These are phyloP conservation scores for Sutorius australiensis DNA, from an alignment of 768 basidiomycete genomes.

Conservation along the genomic window DNA sequence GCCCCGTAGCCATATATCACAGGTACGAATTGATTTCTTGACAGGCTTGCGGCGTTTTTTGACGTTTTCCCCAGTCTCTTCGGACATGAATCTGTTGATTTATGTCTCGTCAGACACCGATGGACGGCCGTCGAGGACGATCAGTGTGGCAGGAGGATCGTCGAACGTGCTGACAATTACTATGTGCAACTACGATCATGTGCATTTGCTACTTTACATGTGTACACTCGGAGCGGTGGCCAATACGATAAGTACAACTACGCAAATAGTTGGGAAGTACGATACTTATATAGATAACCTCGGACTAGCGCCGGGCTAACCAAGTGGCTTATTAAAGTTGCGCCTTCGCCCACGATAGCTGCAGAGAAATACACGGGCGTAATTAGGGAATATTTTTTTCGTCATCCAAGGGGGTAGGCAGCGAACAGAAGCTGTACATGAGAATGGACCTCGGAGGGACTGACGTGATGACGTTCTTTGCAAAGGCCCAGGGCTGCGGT, in stretches of 20 bases:
- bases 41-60: neutral
- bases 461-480: conserved; percentile 12
- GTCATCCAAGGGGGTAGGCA: neutral
- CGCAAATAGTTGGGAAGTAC: conserved; percentile 18
- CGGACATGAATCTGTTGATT: conserved; percentile 23
- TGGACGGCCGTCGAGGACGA: conserved; percentile 15
- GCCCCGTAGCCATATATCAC: neutral
- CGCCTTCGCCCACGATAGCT: conserved; percentile 7
- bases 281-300: conserved; percentile 21
- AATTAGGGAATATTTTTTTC: conserved; percentile 9
- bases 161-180: neutral
- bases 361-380: conserved; percentile 10
- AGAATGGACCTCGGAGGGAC: conserved; percentile 5
- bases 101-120: conserved; percentile 7
- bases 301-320: conserved; percentile 18
- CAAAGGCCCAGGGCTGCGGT: neutral
- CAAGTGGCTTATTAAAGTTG: neutral
- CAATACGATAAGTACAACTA: conserved; percentile 1
- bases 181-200: neutral
- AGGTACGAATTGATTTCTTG: too few relatives aligned
- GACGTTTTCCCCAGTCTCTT: conserved; percentile 12
- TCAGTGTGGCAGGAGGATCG: conserved; percentile 19
- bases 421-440: conserved; percentile 3
- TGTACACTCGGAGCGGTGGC: conserved; percentile 18
- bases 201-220: conserved; percentile 7